phyloP scores from a whole-genome alignment of 495 filamentous ascomycete genomes.

The Parachaetomium inaequale region DNA sequence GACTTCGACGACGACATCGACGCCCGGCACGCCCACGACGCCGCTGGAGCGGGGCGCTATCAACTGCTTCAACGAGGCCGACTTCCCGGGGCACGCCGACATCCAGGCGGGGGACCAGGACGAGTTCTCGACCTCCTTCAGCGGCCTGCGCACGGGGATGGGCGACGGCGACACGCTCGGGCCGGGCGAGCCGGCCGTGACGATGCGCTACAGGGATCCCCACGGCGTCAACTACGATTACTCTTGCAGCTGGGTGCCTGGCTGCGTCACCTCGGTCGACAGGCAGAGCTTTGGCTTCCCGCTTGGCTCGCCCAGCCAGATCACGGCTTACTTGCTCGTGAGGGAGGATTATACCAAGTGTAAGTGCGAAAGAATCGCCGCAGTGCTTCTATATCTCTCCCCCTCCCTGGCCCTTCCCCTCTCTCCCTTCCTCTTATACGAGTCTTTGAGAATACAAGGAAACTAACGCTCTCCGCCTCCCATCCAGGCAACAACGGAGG shows the following conservation, averaged over 20 bases:
- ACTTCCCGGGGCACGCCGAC: conserved; percentile 11
- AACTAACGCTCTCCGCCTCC: not conserved
- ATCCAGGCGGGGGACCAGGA: conserved; percentile 3
- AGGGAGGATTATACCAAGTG: conserved; percentile 14
- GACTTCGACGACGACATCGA: no score
- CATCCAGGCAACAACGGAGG: conserved; percentile 11
- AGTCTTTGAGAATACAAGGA: not conserved
- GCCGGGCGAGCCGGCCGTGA: conserved; percentile 3
- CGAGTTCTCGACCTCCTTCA: not conserved
- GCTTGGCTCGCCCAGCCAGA: not conserved
- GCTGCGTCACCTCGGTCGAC: conserved; percentile 7
- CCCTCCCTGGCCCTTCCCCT: no score
- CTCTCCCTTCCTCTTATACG: not conserved
- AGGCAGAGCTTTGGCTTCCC: conserved; percentile 11
- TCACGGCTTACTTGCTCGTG: conserved; percentile 14
- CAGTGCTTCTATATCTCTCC: no score
- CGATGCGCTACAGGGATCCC: not conserved
- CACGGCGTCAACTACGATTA: conserved; percentile 12
- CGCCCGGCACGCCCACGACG: not conserved
- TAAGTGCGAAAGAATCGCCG: no score
- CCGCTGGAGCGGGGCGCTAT: conserved; percentile 7
- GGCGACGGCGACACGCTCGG: not conserved
- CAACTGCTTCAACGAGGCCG: conserved; percentile 14
- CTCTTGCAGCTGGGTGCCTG: conserved; percentile 1
- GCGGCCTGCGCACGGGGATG: no score